phyloP scores from a whole-genome alignment of 2,329 filamentous ascomycete genomes.

The Talaromyces verruculosus region DNA sequence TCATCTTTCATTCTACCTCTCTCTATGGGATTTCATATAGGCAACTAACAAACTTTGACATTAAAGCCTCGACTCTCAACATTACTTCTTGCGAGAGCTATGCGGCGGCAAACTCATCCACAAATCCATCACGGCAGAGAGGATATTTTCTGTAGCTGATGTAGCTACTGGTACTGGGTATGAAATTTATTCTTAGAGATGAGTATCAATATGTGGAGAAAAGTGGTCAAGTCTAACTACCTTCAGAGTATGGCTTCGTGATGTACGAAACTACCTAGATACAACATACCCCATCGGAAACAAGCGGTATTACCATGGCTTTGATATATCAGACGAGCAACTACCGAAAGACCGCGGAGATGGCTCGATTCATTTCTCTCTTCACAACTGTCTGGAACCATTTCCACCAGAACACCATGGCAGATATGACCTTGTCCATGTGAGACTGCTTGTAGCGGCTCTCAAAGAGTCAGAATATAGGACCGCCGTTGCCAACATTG shows the following conservation, averaged over 20 bases:
- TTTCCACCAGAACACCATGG: constrained; percentile 31
- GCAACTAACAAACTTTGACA: background rate
- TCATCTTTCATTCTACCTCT: background rate
- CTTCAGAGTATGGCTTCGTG: constrained; percentile 30
- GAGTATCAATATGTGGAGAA: background rate
- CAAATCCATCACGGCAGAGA: constrained; percentile 27
- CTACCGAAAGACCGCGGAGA: constrained; percentile 24
- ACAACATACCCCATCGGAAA: constrained; percentile 9
- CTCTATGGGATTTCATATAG: background rate
- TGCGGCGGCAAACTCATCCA: constrained; percentile 26
- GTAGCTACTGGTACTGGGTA: constrained; percentile 35
- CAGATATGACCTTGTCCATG: constrained; percentile 35
- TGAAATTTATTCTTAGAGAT: background rate
- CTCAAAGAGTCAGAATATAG: constrained; percentile 29
- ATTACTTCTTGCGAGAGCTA: background rate
- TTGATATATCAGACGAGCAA: constrained; percentile 35
- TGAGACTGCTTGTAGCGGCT: constrained; percentile 31
- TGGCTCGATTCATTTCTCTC: constrained; percentile 23
- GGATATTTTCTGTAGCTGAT: constrained; percentile 28
- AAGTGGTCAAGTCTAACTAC: no score
- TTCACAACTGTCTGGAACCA: constrained; percentile 30
- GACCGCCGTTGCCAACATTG: constrained; percentile 28
- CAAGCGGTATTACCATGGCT: constrained; percentile 28
- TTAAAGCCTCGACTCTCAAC: background rate
- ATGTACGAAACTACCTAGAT: constrained; percentile 20